A percentile compares a stretch with the other conserved stretches of the same genome.
Evolutionary conservation across 352 stramenopile genomes (phyloP).

Genomic region (Phytophthora syringae): DNA sequence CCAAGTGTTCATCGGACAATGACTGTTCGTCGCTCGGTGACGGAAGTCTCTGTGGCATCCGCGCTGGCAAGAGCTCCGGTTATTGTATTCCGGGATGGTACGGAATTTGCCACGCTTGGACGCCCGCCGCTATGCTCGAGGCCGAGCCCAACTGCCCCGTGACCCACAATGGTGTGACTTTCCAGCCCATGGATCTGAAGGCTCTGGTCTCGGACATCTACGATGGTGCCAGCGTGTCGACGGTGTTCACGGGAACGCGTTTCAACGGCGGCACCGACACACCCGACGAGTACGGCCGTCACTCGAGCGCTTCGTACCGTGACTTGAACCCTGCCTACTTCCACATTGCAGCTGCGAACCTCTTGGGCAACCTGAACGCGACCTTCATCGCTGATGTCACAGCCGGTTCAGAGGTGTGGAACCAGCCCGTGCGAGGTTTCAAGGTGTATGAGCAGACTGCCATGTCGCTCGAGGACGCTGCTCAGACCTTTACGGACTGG

Average conservation of each 20-base stretch:
- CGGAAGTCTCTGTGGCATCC: constrained; percentile 34
- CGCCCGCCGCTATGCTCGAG: constrained; percentile 39
- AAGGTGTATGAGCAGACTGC: constrained; percentile 29
- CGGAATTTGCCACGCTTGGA: constrained; percentile 51
- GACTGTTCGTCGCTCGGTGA: constrained; percentile 33
- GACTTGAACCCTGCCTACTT: constrained; percentile 51
- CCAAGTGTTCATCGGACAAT: constrained; percentile 20
- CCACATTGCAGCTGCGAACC: constrained; percentile 45
- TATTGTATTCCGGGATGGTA: constrained; percentile 51
- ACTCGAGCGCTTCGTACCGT: constrained; percentile 34
- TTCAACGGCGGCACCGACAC: constrained; percentile 29
- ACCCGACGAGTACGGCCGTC: constrained; percentile 46
- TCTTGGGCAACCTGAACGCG: constrained; percentile 39
- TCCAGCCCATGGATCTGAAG: constrained; percentile 50
- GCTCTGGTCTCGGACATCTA: constrained; percentile 42
- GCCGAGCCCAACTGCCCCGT: constrained; percentile 43
- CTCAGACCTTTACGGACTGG: constrained; percentile 37
- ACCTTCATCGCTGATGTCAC: constrained; percentile 52
- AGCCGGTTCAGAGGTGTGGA: constrained; percentile 52
- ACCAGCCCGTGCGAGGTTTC: constrained; percentile 35
- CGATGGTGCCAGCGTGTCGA: constrained; percentile 24
- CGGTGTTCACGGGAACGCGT: constrained; percentile 43
- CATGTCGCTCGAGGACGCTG: constrained; percentile 35
- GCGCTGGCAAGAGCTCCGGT: constrained; percentile 26
- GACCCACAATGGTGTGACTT: constrained; percentile 40